A percentile compares a stretch with the other conserved stretches of the same genome.
These are phyloP conservation scores for Pythium coloratum DNA, from an alignment of 352 stramenopile genomes.

Conservation along the genomic window DNA sequence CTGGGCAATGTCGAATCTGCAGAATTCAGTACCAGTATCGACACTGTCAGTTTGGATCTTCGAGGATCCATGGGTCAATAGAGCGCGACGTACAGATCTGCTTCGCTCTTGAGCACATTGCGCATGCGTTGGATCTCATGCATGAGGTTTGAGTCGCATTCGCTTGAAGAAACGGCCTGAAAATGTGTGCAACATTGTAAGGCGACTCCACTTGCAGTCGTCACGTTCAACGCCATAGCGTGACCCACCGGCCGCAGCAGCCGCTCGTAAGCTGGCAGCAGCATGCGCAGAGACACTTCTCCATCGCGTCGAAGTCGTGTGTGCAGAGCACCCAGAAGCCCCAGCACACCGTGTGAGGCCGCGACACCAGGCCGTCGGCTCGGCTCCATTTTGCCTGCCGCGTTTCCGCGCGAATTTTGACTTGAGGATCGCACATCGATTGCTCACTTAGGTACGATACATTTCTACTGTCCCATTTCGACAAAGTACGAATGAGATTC, in stretches of 20 bases:
- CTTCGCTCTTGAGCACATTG: constrained; percentile 5
- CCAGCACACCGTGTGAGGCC: constrained; percentile 28
- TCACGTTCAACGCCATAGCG: not conserved
- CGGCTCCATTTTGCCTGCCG: constrained; percentile 2
- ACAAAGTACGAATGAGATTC: constrained; percentile 18
- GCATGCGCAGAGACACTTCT: constrained; percentile 31
- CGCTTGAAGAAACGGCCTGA: not conserved
- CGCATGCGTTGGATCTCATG: constrained; percentile 15
- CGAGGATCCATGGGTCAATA: not conserved
- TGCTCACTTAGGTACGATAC: not conserved
- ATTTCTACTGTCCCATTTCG: not conserved
- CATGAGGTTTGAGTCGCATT: constrained; percentile 14
- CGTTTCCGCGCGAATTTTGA: constrained; percentile 16
- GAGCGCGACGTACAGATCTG: constrained; percentile 18
- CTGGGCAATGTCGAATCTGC: constrained; percentile 20
- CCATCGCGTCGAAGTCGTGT: constrained; percentile 24
- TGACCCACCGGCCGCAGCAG: constrained; percentile 51
- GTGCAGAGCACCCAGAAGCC: constrained; percentile 46
- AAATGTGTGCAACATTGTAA: not conserved
- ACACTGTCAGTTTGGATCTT: not conserved
- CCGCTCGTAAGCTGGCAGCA: constrained; percentile 45
- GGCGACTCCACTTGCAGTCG: not conserved
- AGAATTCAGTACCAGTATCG: not conserved
- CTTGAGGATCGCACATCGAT: not conserved
- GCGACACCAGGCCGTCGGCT: not conserved